Conservation (phyloP, 2,329 filamentous ascomycete genomes). For the Seiridium cupressi region DNA sequence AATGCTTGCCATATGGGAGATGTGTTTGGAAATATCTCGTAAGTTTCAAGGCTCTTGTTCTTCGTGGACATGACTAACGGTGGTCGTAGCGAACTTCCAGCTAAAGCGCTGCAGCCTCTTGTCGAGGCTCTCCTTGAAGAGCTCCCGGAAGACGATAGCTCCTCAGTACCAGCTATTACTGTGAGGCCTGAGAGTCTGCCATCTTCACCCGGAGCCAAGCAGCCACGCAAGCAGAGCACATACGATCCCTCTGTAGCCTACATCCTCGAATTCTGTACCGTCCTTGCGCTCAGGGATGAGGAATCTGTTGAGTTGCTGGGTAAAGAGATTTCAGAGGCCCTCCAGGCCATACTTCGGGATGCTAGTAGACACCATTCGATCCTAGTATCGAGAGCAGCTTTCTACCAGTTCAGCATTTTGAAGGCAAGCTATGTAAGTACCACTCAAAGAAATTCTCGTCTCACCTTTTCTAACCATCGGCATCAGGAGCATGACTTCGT, state of each 20-base stretch:
- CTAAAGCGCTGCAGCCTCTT: constrained; percentile 57
- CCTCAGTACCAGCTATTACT: constrained; percentile 72
- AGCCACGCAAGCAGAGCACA: constrained; percentile 50
- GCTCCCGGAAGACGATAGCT: constrained; percentile 78
- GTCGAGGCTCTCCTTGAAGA: constrained; percentile 75
- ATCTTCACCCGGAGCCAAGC: constrained; percentile 56
- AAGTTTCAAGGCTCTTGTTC: constrained; percentile 31
- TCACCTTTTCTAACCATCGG: constrained; percentile 19
- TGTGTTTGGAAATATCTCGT: constrained; percentile 81
- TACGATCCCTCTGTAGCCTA: constrained; percentile 90
- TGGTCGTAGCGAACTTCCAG: constrained; percentile 55
- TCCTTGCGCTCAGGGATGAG: constrained; percentile 73
- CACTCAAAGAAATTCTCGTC: neutral
- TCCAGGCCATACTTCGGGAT: constrained; percentile 82
- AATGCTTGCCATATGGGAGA: constrained; percentile 83
- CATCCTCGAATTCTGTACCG: constrained; percentile 85
- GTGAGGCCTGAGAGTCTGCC: constrained; percentile 83
- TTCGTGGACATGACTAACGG: constrained; percentile 10
- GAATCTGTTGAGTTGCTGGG: constrained; percentile 72
- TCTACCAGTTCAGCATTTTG: constrained; percentile 81
- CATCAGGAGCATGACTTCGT: constrained; percentile 82
- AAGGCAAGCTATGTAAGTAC: constrained; percentile 77
- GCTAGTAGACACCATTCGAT: constrained; percentile 76
- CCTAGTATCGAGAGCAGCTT: constrained; percentile 79
- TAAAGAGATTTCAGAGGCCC: constrained; percentile 73